Evolutionary conservation across 345 rosid genomes (phyloP).

Genomic region (Gossypium mustelinum): DNA sequence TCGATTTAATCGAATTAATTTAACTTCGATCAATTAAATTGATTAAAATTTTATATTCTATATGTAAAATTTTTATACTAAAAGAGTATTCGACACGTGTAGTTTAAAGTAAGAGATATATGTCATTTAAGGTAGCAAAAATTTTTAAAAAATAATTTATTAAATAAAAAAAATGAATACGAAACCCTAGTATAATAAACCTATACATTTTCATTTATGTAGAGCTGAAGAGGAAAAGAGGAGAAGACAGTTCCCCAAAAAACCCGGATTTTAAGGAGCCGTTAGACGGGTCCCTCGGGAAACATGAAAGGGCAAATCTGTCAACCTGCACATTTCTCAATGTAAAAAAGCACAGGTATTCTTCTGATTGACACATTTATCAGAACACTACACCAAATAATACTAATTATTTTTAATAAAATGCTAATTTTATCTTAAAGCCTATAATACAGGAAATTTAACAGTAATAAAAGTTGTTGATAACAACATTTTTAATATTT

Average conservation of each 20-base stretch:
- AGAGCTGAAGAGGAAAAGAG: not conserved
- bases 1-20: fast-evolving
- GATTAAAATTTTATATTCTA: no score
- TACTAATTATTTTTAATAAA: not conserved
- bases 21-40: no score
- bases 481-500: not conserved
- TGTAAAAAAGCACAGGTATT: not conserved
- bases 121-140: no score
- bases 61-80: no score
- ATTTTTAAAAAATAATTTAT: no score
- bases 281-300: slow-evolving; percentile 18
- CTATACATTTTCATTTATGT: no score
- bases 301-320: slow-evolving; percentile 18
- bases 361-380: not conserved
- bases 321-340: slow-evolving; percentile 14
- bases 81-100: no score
- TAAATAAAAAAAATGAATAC: no score
- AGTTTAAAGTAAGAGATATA: no score
- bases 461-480: not conserved
- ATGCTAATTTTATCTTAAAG: not conserved
- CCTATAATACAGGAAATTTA: not conserved
- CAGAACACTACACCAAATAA: not conserved
- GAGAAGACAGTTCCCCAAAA: not conserved
- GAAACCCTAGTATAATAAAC: not conserved
- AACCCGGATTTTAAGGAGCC: slow-evolving; percentile 29